A percentile compares a stretch with the other conserved stretches of the same genome.
These are phyloP conservation scores for Lentinula boryana DNA, from an alignment of 768 basidiomycete species.

Conservation along the genomic window DNA sequence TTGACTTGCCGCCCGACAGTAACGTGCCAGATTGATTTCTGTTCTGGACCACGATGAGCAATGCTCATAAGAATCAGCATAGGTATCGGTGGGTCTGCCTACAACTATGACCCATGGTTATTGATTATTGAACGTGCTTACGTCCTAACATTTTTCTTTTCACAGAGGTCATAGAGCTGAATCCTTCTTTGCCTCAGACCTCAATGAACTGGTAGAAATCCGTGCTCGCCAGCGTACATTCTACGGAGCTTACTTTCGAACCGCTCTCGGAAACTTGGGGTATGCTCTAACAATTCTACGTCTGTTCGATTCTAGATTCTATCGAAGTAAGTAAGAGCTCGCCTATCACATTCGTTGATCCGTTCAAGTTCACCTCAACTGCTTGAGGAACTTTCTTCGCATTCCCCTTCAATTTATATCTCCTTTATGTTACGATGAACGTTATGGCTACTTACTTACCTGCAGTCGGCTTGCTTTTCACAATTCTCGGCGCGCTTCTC, in stretches of 20 bases:
- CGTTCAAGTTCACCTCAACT: background rate
- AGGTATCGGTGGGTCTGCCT: constrained; percentile 2
- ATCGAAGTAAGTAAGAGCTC: constrained; percentile 46
- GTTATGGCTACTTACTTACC: background rate
- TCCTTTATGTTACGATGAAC: no score
- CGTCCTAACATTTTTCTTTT: background rate
- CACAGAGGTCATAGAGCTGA: constrained; percentile 38
- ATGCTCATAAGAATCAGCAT: background rate
- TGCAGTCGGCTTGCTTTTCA: constrained; percentile 56
- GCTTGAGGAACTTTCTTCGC: background rate
- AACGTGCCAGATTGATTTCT: background rate
- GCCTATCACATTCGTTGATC: background rate
- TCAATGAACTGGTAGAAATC: constrained; percentile 64
- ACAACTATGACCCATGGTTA: background rate
- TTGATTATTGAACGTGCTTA: background rate
- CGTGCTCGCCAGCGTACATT: constrained; percentile 80
- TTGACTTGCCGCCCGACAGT: background rate
- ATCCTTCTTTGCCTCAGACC: constrained; percentile 48
- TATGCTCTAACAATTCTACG: constrained; percentile 71
- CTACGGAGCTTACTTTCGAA: constrained; percentile 75
- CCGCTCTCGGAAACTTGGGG: constrained; percentile 67
- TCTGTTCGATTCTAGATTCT: constrained; percentile 73
- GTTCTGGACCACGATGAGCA: background rate
- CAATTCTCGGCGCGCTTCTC: constrained; percentile 55
- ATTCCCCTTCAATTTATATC: background rate